Percentiles rank a stretch among this genome's conserved stretches.
Evolutionary conservation across 2,329 filamentous ascomycete species (phyloP).

Genomic region (Orbilia ellipsospora): DNA sequence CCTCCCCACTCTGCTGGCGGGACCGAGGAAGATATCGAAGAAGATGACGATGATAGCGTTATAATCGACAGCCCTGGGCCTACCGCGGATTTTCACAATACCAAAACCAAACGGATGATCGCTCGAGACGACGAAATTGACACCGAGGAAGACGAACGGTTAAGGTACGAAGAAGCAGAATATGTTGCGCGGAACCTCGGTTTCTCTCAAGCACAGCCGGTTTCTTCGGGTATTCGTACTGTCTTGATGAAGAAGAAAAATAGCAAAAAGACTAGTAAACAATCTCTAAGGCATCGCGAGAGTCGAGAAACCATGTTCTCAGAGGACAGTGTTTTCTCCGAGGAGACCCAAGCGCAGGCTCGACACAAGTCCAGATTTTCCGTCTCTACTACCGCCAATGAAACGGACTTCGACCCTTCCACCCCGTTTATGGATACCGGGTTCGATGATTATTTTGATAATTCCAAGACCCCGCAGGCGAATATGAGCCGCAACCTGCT

Average conservation of each 20-base stretch:
- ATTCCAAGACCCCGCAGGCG: slow-evolving; percentile 47
- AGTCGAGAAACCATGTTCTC: slow-evolving; percentile 54
- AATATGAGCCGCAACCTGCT: slow-evolving; percentile 45
- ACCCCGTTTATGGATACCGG: slow-evolving; percentile 48
- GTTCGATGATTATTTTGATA: slow-evolving; percentile 53
- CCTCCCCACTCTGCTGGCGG: slow-evolving; percentile 49
- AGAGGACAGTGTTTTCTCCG: slow-evolving; percentile 47
- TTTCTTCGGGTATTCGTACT: slow-evolving; percentile 26
- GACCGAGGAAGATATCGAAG: slow-evolving; percentile 41
- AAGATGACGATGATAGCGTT: slow-evolving; percentile 48
- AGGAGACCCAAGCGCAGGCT: slow-evolving; percentile 41
- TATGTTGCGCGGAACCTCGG: slow-evolving; percentile 53
- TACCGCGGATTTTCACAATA: slow-evolving; percentile 50
- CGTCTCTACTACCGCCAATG: slow-evolving; percentile 36
- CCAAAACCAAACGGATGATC: slow-evolving; percentile 27
- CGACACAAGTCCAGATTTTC: slow-evolving; percentile 45
- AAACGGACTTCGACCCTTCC: slow-evolving; percentile 36
- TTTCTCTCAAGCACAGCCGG: slow-evolving; percentile 43
- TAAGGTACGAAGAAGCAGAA: slow-evolving; percentile 46
- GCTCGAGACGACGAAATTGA: slow-evolving; percentile 34
- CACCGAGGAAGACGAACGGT: slow-evolving; percentile 37
- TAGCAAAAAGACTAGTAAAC: slow-evolving; percentile 28
- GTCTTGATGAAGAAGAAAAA: slow-evolving; percentile 30
- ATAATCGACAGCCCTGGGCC: slow-evolving; percentile 54
- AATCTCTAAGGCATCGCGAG: slow-evolving; percentile 34